These are phyloP conservation scores for Schizophyllum amplum DNA, from an alignment of 1,284 basidiomycete genomes.

Conservation along the genomic window DNA sequence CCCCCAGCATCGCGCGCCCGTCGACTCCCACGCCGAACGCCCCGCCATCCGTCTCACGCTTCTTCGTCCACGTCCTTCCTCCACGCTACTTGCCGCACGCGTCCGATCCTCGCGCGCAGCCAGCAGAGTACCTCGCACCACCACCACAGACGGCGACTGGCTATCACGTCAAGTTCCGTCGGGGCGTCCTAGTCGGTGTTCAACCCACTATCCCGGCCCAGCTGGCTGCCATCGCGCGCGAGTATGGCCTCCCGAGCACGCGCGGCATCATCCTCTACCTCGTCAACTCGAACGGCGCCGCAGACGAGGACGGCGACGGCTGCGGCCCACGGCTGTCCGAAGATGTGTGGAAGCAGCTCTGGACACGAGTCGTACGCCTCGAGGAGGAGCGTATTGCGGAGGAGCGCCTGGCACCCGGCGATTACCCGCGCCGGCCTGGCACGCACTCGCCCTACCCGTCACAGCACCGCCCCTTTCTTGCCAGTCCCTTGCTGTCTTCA, in stretches of 20 bases:
- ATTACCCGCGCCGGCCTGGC: slow-evolving; percentile 29
- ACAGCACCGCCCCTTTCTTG: slow-evolving; percentile 12
- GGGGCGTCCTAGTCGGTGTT: slow-evolving; percentile 68
- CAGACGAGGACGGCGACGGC: slow-evolving; percentile 33
- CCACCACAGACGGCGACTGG: slow-evolving; percentile 53
- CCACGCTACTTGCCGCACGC: slow-evolving; percentile 60
- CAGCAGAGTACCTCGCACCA: slow-evolving; percentile 37
- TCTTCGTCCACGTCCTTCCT: slow-evolving; percentile 69
- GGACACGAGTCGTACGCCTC: slow-evolving; percentile 58
- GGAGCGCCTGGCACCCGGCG: too few relatives aligned
- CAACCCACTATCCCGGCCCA: slow-evolving; percentile 66
- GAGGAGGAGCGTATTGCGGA: slow-evolving; percentile 43
- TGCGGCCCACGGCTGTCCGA: slow-evolving; percentile 75
- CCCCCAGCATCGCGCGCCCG: slow-evolving; percentile 46
- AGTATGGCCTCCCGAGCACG: slow-evolving; percentile 79
- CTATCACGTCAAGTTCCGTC: slow-evolving; percentile 70
- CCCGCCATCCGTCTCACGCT: slow-evolving; percentile 47
- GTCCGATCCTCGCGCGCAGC: slow-evolving; percentile 21
- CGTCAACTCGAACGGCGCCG: slow-evolving; percentile 23
- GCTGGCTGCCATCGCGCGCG: slow-evolving; percentile 73
- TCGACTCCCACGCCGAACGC: slow-evolving; percentile 27
- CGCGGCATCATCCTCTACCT: slow-evolving; percentile 73
- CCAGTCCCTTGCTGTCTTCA: slow-evolving; percentile 15
- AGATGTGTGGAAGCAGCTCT: slow-evolving; percentile 77
- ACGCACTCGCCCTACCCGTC: slow-evolving; percentile 32